Percentiles rank a stretch among this genome's conserved stretches.
Evolutionary conservation across 1,284 basidiomycete genomes (phyloP).

Genomic region (Meira miltonrushii): DNA sequence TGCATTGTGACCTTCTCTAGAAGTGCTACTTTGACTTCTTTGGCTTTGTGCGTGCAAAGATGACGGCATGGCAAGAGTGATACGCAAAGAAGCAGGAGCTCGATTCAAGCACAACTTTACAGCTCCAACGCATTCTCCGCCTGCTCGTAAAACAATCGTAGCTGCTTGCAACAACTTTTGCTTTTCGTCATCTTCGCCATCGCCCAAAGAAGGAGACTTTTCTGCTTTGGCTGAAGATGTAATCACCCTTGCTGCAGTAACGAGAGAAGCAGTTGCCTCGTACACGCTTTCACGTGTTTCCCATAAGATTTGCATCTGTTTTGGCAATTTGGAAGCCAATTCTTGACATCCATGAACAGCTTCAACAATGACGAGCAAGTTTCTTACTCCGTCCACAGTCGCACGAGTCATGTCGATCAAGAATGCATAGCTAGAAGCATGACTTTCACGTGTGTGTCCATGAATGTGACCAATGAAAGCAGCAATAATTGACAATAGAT

Average conservation of each 20-base stretch:
- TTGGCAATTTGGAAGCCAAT: conserved; percentile 28
- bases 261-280: conserved; percentile 75
- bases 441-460: conserved; percentile 77
- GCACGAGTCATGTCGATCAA: conserved; percentile 89
- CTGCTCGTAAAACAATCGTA: conserved; percentile 70
- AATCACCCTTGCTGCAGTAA: conserved; percentile 70
- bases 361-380: conserved; percentile 85
- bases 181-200: conserved; percentile 69
- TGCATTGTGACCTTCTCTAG: conserved; percentile 4
- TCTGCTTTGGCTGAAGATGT: conserved; percentile 71
- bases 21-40: conserved; percentile 6
- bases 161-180: conserved; percentile 70
- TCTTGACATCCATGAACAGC: conserved; percentile 53
- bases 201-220: conserved; percentile 59
- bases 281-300: conserved; percentile 76
- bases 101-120: conserved; percentile 38
- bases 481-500: conserved; percentile 82
- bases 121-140: conserved; percentile 41
- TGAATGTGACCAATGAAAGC: conserved; percentile 96
- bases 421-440: conserved; percentile 79
- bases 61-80: conserved; percentile 15
- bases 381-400: conserved; percentile 86
- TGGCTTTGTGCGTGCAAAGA: conserved; percentile 7
- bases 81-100: conserved; percentile 18
- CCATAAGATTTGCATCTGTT: conserved; percentile 34